phyloP scores from a whole-genome alignment of 495 filamentous ascomycete species.

The Wilcoxina mikolae region DNA sequence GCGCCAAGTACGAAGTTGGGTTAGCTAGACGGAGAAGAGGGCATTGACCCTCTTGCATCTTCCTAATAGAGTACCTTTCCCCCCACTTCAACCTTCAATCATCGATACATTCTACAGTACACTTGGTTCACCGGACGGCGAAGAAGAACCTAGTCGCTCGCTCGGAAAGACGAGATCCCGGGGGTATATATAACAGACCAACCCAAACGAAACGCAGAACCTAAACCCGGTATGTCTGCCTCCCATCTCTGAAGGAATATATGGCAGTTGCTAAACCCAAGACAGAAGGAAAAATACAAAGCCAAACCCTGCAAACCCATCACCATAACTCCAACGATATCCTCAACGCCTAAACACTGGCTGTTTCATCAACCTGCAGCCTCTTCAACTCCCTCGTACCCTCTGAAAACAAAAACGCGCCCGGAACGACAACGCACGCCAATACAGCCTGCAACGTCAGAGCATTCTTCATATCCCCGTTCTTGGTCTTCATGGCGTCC shows the following conservation, averaged over 20 bases:
- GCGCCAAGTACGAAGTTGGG: not conserved
- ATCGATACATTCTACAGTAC: not conserved
- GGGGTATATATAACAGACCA: not conserved
- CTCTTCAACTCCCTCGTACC: not conserved
- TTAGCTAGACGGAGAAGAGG: not conserved
- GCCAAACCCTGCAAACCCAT: not conserved
- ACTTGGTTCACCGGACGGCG: not conserved
- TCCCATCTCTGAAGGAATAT: too few relatives aligned
- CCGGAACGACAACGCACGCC: not conserved
- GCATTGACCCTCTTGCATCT: not conserved
- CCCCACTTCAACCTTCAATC: not conserved
- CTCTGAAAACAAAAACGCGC: not conserved
- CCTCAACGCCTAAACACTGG: not conserved
- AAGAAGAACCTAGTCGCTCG: not conserved
- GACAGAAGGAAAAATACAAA: not conserved
- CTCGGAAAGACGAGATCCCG: not conserved
- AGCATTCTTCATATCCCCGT: constrained; percentile 3
- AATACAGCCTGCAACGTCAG: not conserved
- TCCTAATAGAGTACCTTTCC: not conserved
- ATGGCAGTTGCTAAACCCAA: not conserved
- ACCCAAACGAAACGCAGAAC: not conserved
- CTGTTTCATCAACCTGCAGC: not conserved
- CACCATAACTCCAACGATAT: not conserved
- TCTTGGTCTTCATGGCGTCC: constrained; percentile 52
- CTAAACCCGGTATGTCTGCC: not conserved